phyloP scores from a whole-genome alignment of 495 filamentous ascomycete genomes.

The Evernia prunastri region DNA sequence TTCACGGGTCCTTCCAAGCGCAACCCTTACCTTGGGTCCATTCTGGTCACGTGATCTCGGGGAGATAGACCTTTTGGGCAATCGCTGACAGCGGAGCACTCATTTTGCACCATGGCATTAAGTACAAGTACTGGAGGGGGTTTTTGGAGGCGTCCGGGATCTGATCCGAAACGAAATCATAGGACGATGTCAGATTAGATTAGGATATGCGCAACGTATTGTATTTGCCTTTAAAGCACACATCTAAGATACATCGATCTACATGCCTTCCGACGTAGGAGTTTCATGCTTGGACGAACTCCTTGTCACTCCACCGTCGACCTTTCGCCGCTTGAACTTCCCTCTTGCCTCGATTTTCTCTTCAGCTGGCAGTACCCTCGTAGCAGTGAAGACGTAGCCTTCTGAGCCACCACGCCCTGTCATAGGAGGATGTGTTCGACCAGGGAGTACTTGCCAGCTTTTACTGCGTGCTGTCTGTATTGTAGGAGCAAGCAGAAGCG shows the following conservation, averaged over 20 bases:
- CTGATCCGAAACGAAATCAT: background rate
- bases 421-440: slow-evolving; percentile 91
- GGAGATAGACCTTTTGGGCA: background rate
- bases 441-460: slow-evolving; percentile 84
- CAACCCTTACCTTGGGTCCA: slow-evolving; percentile 10
- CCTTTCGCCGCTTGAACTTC: slow-evolving; percentile 57
- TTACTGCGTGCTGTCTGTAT: slow-evolving; percentile 71
- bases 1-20: slow-evolving; percentile 12
- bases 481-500: slow-evolving; percentile 67
- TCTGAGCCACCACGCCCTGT: slow-evolving; percentile 79
- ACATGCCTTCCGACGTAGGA: background rate
- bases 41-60: slow-evolving; percentile 16
- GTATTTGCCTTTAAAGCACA: background rate
- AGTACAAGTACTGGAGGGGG: too few species aligned
- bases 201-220: background rate
- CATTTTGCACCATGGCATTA: background rate
- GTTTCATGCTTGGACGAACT: slow-evolving; percentile 1
- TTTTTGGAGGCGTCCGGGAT: background rate
- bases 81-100: background rate
- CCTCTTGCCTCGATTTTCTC: slow-evolving; percentile 78
- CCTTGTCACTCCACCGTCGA: slow-evolving; percentile 29
- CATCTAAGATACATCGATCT: background rate
- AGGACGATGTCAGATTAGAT: background rate
- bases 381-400: slow-evolving; percentile 82
- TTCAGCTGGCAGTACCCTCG: slow-evolving; percentile 68